Evolutionary conservation across 345 rosid species (phyloP).

Genomic region (Boechera stricta): DNA sequence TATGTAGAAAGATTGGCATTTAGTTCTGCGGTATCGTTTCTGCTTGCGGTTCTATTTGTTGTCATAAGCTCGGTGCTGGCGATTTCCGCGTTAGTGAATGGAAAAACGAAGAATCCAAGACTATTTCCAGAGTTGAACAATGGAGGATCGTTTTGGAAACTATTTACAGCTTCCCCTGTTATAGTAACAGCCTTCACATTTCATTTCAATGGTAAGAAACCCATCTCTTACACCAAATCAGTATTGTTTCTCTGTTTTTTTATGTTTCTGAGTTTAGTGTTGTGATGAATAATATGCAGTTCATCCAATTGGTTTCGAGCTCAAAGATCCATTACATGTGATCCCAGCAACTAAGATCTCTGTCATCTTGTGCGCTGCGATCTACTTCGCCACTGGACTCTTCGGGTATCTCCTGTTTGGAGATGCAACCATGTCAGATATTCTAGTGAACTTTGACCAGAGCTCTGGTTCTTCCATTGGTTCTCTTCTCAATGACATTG

Average conservation of each 20-base stretch:
- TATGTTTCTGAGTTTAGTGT: slow-evolving; percentile 27
- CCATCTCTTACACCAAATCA: background rate
- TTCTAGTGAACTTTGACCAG: slow-evolving; percentile 73
- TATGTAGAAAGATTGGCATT: slow-evolving; percentile 34
- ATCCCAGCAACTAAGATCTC: slow-evolving; percentile 67
- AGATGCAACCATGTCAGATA: slow-evolving; percentile 78
- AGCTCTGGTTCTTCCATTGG: slow-evolving; percentile 62
- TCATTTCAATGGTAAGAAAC: slow-evolving; percentile 81
- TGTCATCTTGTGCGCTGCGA: slow-evolving; percentile 58
- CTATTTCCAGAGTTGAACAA: slow-evolving; percentile 60
- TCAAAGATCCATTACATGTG: slow-evolving; percentile 63
- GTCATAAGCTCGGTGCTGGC: slow-evolving; percentile 72
- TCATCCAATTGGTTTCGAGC: slow-evolving; percentile 83
- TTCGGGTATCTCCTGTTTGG: slow-evolving; percentile 86
- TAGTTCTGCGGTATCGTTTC: slow-evolving; percentile 42
- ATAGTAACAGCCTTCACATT: slow-evolving; percentile 93
- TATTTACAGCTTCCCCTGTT: slow-evolving; percentile 88
- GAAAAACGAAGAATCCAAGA: slow-evolving; percentile 65
- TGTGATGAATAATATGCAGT: slow-evolving; percentile 52
- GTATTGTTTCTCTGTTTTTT: slow-evolving; percentile 17
- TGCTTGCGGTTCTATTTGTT: slow-evolving; percentile 75
- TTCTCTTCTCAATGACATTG: slow-evolving; percentile 64
- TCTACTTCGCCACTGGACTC: slow-evolving; percentile 71
- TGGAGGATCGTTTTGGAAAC: slow-evolving; percentile 66
- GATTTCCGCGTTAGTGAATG: slow-evolving; percentile 60